Evolutionary conservation across 768 basidiomycete genomes (phyloP).

Genomic region (Leccinum subgranulosum): DNA sequence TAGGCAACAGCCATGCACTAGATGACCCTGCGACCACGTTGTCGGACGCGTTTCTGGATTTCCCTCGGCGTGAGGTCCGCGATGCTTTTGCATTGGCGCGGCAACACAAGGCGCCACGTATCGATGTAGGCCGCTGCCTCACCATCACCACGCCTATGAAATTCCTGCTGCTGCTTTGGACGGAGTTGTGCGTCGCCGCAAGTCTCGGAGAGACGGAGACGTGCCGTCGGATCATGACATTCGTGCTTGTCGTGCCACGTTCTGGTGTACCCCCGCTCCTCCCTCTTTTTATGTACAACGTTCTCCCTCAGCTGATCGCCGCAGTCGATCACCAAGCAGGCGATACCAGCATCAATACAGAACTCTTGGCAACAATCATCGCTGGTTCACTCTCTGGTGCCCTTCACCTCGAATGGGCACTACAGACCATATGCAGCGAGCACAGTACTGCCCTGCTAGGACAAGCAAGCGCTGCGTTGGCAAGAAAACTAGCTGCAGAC

Average conservation of each 20-base stretch:
- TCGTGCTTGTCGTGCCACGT: slow-evolving; percentile 63
- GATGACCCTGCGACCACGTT: slow-evolving; percentile 20
- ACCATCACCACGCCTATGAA: slow-evolving; percentile 52
- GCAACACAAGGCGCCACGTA: slow-evolving; percentile 56
- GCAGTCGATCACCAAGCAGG: slow-evolving; percentile 49
- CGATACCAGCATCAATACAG: slow-evolving; percentile 44
- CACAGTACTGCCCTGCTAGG: slow-evolving; percentile 50
- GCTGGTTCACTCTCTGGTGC: slow-evolving; percentile 65
- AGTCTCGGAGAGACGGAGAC: slow-evolving; percentile 59
- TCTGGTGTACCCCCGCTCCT: slow-evolving; percentile 58
- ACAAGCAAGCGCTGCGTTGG: slow-evolving; percentile 60
- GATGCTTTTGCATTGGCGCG: slow-evolving; percentile 55
- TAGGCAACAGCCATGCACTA: slow-evolving; percentile 16
- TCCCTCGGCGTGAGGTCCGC: slow-evolving; percentile 56
- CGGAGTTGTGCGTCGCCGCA: slow-evolving; percentile 52
- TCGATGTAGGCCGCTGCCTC: slow-evolving; percentile 70
- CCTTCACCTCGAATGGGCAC: slow-evolving; percentile 68
- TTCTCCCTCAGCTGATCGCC: slow-evolving; percentile 59
- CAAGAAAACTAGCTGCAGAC: slow-evolving; percentile 62
- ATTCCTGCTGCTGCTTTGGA: slow-evolving; percentile 70
- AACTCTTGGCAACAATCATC: slow-evolving; percentile 63
- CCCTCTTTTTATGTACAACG: slow-evolving; percentile 66
- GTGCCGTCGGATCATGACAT: slow-evolving; percentile 63
- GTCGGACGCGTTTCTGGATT: slow-evolving; percentile 45
- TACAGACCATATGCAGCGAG: slow-evolving; percentile 51